Percentiles rank a stretch among this genome's conserved stretches.
phyloP scores from a whole-genome alignment of 164 flowering plant genomes.

The Liquidambar formosana region DNA sequence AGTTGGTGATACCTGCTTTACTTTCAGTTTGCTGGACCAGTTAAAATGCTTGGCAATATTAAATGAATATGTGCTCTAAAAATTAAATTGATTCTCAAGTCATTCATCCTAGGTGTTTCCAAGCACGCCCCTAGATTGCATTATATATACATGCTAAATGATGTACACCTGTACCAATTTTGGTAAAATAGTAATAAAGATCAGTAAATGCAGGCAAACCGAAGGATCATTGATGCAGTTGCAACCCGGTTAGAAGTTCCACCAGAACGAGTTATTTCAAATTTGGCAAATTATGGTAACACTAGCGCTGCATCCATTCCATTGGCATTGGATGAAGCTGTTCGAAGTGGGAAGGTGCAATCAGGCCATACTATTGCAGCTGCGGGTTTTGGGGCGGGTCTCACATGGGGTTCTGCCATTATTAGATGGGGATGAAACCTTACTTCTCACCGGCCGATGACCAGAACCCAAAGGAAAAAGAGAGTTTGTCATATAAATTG shows the following conservation, averaged over 20 bases:
- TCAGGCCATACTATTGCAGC: constrained; percentile 71
- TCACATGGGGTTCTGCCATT: constrained; percentile 94
- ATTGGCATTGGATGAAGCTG: constrained; percentile 90
- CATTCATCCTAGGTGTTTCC: not conserved
- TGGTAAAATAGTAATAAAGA: not conserved
- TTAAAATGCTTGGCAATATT: no score
- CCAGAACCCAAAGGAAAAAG: constrained; percentile 3
- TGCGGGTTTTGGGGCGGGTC: constrained; percentile 94
- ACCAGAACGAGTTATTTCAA: constrained; percentile 70
- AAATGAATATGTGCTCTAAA: no score
- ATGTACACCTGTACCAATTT: no score
- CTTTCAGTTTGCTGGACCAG: no score
- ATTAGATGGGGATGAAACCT: constrained; percentile 68
- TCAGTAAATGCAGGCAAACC: constrained; percentile 75
- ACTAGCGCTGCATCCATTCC: constrained; percentile 98
- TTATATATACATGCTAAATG: no score
- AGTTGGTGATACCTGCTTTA: no score
- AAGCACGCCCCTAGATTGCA: no score
- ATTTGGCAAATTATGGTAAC: constrained; percentile 89
- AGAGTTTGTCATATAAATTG: not conserved
- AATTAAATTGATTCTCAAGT: not conserved
- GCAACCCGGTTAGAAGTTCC: constrained; percentile 69
- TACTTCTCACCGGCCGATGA: constrained; percentile 17
- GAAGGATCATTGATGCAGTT: constrained; percentile 88
- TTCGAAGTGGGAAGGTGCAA: constrained; percentile 76